Percentiles rank a stretch among this genome's conserved stretches.
Evolutionary conservation across 805 yeast species (phyloP).

Genomic region (Saccharomycopsis capsularis): DNA sequence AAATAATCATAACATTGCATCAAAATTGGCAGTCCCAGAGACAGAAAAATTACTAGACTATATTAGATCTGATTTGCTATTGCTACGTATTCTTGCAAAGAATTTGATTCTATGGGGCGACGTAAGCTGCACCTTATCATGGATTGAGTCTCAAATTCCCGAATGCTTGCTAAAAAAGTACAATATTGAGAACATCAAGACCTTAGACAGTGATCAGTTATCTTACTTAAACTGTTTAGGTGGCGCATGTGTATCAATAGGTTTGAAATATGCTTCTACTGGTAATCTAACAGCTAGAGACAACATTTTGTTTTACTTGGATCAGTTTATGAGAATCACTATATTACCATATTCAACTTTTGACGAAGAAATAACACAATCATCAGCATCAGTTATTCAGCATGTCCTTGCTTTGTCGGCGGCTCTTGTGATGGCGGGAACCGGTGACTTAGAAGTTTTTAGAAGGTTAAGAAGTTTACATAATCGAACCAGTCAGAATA

Average conservation of each 20-base stretch:
- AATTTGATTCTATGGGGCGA: constrained; percentile 68
- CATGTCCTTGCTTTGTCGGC: constrained; percentile 56
- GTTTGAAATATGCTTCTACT: constrained; percentile 70
- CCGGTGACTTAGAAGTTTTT: constrained; percentile 78
- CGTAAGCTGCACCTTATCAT: constrained; percentile 41
- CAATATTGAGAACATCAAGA: constrained; percentile 28
- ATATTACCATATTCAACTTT: constrained; percentile 38
- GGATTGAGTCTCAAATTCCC: constrained; percentile 60
- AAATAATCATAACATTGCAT: constrained; percentile 51
- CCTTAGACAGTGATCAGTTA: constrained; percentile 43
- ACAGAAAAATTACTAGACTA: constrained; percentile 56
- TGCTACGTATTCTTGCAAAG: constrained; percentile 56
- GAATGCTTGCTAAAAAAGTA: constrained; percentile 31
- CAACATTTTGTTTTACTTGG: constrained; percentile 49
- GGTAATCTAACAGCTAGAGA: constrained; percentile 47
- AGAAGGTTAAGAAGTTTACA: constrained; percentile 67
- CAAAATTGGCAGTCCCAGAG: constrained; percentile 53
- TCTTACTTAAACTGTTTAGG: constrained; percentile 59
- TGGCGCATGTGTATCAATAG: constrained; percentile 70
- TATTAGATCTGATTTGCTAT: constrained; percentile 68
- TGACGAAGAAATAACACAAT: constrained; percentile 51
- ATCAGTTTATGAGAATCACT: constrained; percentile 40
- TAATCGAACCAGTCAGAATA: constrained; percentile 39
- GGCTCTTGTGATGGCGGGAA: constrained; percentile 79
- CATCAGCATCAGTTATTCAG: constrained; percentile 48